Base-by-base conservation (phyloP, 2,329 filamentous ascomycete species). In the Penicillium sp. region DNA sequence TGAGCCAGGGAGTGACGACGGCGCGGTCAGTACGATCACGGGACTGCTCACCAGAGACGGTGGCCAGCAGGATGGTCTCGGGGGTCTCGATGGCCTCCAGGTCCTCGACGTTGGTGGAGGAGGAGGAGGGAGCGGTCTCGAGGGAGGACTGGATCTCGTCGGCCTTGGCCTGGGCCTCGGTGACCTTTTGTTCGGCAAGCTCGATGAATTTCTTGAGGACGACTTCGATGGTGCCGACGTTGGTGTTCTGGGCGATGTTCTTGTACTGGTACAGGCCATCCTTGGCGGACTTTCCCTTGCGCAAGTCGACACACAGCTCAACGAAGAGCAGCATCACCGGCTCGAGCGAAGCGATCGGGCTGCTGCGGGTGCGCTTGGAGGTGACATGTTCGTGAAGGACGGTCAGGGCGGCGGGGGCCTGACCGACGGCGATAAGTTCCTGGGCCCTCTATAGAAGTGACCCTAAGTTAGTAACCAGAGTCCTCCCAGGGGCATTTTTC, bases 191-290 rank as follows among this genome's bases (percentile, higher is more conserved):
- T 78, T 96, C 94, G 71, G 95, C 94, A 69, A 98, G 87, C 81
- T 98, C 92, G 82, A 99, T 97, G 82, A 99, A 99, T 79, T 91
- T 93, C 83, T 97, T 97, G 73, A 99, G 87, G 69, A 99, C 95
- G 71, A 96, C 84, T 89, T 98, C 95, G 78, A 99, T 99, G 65
- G 95, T 99, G 72, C 88, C 93, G 70, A 99, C 93, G 78, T 98
- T 98, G 72, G 94, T 97, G 83, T 99, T 99, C 81, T 99, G 95
- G 59, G 93, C 94, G 71, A 97, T 98, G 81, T 99, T 99, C 86
- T 99, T 99, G 87, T 99, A 99, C 80, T 97, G 95, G 80, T 98
- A 99, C 53, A 99, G 86, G 65, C 95, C 95, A 83, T 99, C 95
- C 86, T 99, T 99, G 80, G 94, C 95, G 64, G 95, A 87, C 82